Percentiles rank a stretch among this genome's conserved stretches.
Evolutionary conservation across 495 filamentous ascomycete species (phyloP).

Genomic region (Aspergillus bridgeri): DNA sequence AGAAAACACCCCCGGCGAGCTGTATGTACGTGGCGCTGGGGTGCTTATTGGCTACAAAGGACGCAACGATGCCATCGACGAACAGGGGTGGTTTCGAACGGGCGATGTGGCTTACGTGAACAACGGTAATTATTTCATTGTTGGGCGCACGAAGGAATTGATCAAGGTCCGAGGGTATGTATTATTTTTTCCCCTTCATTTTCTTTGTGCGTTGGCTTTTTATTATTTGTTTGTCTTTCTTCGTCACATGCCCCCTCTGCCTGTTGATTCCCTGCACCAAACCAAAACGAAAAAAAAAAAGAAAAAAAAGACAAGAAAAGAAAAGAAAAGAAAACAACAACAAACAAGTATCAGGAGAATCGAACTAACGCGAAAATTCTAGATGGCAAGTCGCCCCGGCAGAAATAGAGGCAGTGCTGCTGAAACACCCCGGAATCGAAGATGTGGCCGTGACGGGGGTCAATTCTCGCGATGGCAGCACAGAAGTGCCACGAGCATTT

Average conservation of each 20-base stretch:
- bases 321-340: neutral
- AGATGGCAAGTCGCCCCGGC: constrained; percentile 78
- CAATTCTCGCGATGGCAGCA: constrained; percentile 45
- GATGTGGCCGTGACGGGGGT: constrained; percentile 82
- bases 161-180: constrained; percentile 64
- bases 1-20: constrained; percentile 50
- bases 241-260: neutral
- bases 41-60: constrained; percentile 39
- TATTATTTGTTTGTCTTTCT: neutral
- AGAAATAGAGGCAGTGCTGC: constrained; percentile 75
- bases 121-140: constrained; percentile 59
- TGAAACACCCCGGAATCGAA: constrained; percentile 62
- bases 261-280: neutral
- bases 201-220: constrained; percentile 6
- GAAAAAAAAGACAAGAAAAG: neutral
- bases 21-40: constrained; percentile 46
- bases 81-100: constrained; percentile 71
- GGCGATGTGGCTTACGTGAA: constrained; percentile 69
- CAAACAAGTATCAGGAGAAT: too few relatives aligned
- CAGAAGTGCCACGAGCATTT: constrained; percentile 71
- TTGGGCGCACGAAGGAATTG: constrained; percentile 74
- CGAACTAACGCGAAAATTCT: neutral
- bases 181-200: constrained; percentile 3
- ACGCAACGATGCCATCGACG: constrained; percentile 36
- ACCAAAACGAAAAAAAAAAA: neutral